These are phyloP conservation scores for Russula lepida DNA, from an alignment of 768 basidiomycete genomes.

Conservation along the genomic window DNA sequence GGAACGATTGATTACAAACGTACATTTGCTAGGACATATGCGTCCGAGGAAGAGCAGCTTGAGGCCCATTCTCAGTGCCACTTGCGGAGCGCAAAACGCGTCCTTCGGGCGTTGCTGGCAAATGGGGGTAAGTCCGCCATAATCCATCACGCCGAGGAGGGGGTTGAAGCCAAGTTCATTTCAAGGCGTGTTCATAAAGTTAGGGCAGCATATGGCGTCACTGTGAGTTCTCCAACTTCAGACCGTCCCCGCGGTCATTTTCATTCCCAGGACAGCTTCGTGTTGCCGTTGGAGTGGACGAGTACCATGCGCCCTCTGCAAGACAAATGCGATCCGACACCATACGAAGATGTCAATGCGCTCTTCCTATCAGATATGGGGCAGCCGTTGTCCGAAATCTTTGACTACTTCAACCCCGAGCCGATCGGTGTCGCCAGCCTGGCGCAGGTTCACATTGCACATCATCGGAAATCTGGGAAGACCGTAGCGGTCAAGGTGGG, in stretches of 20 bases:
- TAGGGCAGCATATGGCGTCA: conserved; percentile 84
- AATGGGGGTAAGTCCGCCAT: conserved; percentile 63
- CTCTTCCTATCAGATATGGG: conserved; percentile 81
- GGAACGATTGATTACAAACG: conserved; percentile 67
- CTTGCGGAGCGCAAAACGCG: conserved; percentile 66
- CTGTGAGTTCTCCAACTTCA: conserved; percentile 32
- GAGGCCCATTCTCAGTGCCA: conserved; percentile 73
- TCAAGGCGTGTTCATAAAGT: conserved; percentile 74
- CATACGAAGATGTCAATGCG: conserved; percentile 63
- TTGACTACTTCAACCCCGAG: conserved; percentile 74
- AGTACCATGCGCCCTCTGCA: conserved; percentile 56
- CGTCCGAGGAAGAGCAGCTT: conserved; percentile 40
- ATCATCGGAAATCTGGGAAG: conserved; percentile 58
- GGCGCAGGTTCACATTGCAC: conserved; percentile 90
- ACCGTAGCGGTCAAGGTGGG: conserved; percentile 80
- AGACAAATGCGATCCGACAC: conserved; percentile 89
- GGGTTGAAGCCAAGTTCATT: background rate
- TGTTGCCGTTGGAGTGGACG: conserved; percentile 61
- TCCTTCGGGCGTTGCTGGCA: conserved; percentile 74
- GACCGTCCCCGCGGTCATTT: conserved; percentile 22
- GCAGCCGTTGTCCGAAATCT: conserved; percentile 58
- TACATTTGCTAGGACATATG: conserved; percentile 48
- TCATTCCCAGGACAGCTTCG: conserved; percentile 30
- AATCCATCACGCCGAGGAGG: background rate
- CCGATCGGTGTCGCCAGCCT: conserved; percentile 95